A percentile compares a stretch with the other conserved stretches of the same genome.
Evolutionary conservation across 2,329 filamentous ascomycete genomes (phyloP).

Genomic region (Didymella lethalis): DNA sequence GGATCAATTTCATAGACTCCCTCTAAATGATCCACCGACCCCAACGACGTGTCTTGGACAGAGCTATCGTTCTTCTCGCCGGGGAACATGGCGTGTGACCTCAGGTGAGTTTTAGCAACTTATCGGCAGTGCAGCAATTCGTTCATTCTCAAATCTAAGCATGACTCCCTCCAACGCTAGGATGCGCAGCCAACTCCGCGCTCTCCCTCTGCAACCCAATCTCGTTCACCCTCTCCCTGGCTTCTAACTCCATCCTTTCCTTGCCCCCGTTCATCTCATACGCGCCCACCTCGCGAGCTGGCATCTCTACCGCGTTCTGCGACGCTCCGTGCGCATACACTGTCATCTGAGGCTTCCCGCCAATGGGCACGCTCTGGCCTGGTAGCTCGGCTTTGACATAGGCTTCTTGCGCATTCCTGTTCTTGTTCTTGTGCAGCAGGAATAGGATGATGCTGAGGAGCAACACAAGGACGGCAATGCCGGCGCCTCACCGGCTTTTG

Average conservation of each 20-base stretch:
- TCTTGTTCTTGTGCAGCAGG: not conserved
- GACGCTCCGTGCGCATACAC: not conserved
- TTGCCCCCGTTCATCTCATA: not conserved
- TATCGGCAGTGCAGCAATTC: not conserved
- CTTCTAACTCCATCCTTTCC: constrained; percentile 1
- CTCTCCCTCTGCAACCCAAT: not conserved
- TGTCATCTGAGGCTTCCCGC: not conserved
- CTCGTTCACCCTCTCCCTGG: not conserved
- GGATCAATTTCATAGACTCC: not conserved
- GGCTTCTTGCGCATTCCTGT: not conserved
- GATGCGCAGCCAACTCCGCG: constrained; percentile 1
- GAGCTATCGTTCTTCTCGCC: not conserved
- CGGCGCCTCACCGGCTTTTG: not conserved
- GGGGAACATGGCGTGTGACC: no score
- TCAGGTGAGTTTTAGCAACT: not conserved
- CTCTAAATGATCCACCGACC: not conserved
- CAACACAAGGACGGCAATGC: not conserved
- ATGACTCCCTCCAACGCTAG: not conserved
- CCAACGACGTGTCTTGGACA: not conserved
- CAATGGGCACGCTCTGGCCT: not conserved
- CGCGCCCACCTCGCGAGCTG: not conserved
- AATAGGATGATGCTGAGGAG: not conserved
- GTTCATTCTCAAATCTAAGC: not conserved
- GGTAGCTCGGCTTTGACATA: not conserved
- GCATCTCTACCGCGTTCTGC: not conserved